Conservation (phyloP, 106 monocot genomes). For the Platanthera guangdongensis region DNA sequence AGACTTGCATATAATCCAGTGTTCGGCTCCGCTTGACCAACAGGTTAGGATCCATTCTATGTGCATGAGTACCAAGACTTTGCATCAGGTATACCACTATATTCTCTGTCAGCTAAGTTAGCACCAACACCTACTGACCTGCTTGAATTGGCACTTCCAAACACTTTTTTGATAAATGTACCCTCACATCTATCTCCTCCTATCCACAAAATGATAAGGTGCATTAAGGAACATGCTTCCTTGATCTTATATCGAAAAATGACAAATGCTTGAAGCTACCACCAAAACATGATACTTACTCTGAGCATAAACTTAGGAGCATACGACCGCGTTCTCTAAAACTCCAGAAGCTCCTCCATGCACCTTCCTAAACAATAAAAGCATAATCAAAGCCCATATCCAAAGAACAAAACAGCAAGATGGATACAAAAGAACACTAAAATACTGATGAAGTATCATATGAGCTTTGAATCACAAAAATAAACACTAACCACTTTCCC, state of each 20-base stretch:
- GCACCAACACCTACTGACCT: not conserved
- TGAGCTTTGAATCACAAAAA: not conserved
- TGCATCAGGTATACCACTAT: conserved; percentile 1
- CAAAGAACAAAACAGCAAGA: not conserved
- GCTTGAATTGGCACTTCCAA: not conserved
- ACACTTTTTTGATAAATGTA: too few relatives aligned
- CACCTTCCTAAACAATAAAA: not conserved
- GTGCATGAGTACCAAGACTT: not conserved
- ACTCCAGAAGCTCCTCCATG: not conserved
- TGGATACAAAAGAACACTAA: not conserved
- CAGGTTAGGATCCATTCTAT: conserved; percentile 9
- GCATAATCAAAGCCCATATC: not conserved
- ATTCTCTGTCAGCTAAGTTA: not conserved
- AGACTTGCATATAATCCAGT: conserved; percentile 6
- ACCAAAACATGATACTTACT: not conserved
- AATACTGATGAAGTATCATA: not conserved
- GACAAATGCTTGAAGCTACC: not conserved
- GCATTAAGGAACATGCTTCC: too few relatives aligned
- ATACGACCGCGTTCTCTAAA: not conserved
- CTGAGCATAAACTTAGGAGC: not conserved
- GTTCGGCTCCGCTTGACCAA: not conserved
- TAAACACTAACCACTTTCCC: too few relatives aligned
- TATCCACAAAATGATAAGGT: too few relatives aligned
- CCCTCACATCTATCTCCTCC: too few relatives aligned
- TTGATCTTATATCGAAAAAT: too few relatives aligned